Base-by-base conservation (phyloP, 2,329 filamentous ascomycete genomes). In the Juglanconis juglandina region DNA sequence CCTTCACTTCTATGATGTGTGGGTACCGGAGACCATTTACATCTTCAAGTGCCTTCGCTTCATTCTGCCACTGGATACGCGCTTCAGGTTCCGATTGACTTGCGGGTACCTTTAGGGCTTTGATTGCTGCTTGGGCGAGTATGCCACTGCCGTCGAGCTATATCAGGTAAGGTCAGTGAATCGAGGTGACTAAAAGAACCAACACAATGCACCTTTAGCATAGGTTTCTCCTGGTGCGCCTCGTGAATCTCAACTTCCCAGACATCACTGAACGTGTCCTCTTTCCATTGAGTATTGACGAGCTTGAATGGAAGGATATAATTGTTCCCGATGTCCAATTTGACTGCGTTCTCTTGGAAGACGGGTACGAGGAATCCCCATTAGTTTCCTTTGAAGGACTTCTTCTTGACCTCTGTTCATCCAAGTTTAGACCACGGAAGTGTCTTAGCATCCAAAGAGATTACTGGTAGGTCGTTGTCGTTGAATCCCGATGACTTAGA, bases 211-310 rank as follows among this genome's bases (percentile, higher is more conserved):
- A 56, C 52, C 17, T 46, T 55, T 44, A 17, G 42, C 35, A 51
- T 51, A 5, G 39, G 52, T 9, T 46, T 6, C 33, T 56, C 37
- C 10, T 44, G 32, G 37, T 60, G 58, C 4, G 34, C 13, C 33
- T 55, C 32, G n/a, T 60, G 58, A 17, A 60, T 55, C 30, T 5
- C 13, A 24, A 60, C 47, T 32, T 56, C 17, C 11, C n/a, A 56
- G 11, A 60, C 35, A 3, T 37, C 37, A 9, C 34, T 9, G 13
- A 49, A 56, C 4, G 7, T 17, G 2, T 46, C 58, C 14, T 47
- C 34, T 5, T 14, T 35, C 13, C 2, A 8, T 10, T 44, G 37
- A 17, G 3, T 37, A 9, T 13, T 2, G 6, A n/a, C 44, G 1
- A 33, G 13, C 3, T 8, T 17, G 7, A 54, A 59, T 30, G 50